phyloP scores from a whole-genome alignment of 108 stramenopile genomes.

The Pseudonitzschia pungens region DNA sequence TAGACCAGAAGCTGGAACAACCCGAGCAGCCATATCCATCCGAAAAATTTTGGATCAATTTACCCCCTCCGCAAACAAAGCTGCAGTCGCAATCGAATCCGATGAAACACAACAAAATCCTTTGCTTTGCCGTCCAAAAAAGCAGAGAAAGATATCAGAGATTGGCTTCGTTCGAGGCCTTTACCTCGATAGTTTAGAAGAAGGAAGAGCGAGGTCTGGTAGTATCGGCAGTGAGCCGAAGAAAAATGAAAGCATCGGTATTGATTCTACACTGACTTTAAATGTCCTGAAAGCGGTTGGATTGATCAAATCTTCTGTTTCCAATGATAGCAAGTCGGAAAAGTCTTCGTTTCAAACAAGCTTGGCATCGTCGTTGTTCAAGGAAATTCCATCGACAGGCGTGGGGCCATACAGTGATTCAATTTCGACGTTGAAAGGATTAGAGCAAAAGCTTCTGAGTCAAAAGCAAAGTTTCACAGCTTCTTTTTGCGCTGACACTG shows the following conservation, averaged over 20 bases:
- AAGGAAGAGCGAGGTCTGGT: conserved; percentile 19
- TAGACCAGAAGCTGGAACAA: conserved; percentile 17
- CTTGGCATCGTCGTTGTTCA: conserved; percentile 10
- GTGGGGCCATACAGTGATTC: conserved; percentile 1
- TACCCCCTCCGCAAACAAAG: conserved; percentile 6
- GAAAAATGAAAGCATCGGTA: neutral
- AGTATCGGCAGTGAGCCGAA: neutral
- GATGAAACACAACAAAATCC: conserved; percentile 2
- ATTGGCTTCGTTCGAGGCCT: conserved; percentile 54
- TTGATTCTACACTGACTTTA: conserved; percentile 69
- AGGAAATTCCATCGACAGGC: conserved; percentile 1
- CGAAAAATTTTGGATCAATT: conserved; percentile 34
- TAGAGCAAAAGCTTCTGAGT: conserved; percentile 5
- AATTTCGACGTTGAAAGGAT: conserved; percentile 5
- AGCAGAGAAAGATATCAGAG: conserved; percentile 43
- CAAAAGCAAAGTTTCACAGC: conserved; percentile 9
- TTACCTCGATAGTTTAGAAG: conserved; percentile 21
- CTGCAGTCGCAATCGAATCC: conserved; percentile 4
- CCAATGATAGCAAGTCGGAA: conserved; percentile 8
- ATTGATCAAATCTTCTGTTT: conserved; percentile 34
- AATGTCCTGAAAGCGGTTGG: conserved; percentile 68
- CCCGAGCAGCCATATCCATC: conserved; percentile 30
- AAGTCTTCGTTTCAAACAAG: conserved; percentile 10
- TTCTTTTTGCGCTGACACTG: neutral
- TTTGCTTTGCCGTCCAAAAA: conserved; percentile 13